Percentiles rank a stretch among this genome's conserved stretches.
These are phyloP conservation scores for Sporisorium graminicola DNA, from an alignment of 1,284 basidiomycete genomes.

Conservation along the genomic window DNA sequence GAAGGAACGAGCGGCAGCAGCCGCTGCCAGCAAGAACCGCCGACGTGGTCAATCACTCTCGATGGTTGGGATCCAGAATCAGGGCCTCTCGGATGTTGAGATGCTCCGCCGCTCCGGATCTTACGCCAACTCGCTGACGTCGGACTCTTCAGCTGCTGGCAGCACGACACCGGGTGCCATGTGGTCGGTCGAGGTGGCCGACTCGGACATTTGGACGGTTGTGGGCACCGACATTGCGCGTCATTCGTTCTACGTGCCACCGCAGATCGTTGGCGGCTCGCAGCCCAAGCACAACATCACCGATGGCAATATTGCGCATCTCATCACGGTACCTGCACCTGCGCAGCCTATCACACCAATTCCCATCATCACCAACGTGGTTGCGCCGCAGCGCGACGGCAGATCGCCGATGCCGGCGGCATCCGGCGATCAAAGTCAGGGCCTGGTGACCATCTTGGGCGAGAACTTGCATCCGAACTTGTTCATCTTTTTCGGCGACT, in stretches of 20 bases:
- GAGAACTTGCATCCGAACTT: constrained; percentile 89
- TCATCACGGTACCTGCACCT: constrained; percentile 66
- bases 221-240: constrained; percentile 77
- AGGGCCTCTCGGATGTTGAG: constrained; percentile 41
- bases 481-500: constrained; percentile 87
- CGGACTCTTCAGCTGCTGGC: constrained; percentile 55
- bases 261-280: constrained; percentile 53
- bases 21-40: constrained; percentile 49
- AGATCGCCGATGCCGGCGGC: constrained; percentile 34
- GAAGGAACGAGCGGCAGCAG: constrained; percentile 49
- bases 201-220: constrained; percentile 90
- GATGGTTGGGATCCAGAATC: constrained; percentile 55
- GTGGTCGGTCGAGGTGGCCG: constrained; percentile 57
- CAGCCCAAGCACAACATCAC: constrained; percentile 28
- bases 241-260: constrained; percentile 70
- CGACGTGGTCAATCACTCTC: constrained; percentile 61
- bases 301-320: constrained; percentile 48
- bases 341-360: constrained; percentile 70
- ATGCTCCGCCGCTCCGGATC: constrained; percentile 47
- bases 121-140: constrained; percentile 47
- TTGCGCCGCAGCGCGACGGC: constrained; percentile 75
- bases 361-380: constrained; percentile 80
- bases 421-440: constrained; percentile 70
- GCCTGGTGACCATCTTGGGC: constrained; percentile 87
- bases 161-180: constrained; percentile 44